Evolutionary conservation across 164 flowering plant genomes (phyloP), one percentile per base, ranked within the genome.

Genomic region (Liquidambar formosana): DNA sequence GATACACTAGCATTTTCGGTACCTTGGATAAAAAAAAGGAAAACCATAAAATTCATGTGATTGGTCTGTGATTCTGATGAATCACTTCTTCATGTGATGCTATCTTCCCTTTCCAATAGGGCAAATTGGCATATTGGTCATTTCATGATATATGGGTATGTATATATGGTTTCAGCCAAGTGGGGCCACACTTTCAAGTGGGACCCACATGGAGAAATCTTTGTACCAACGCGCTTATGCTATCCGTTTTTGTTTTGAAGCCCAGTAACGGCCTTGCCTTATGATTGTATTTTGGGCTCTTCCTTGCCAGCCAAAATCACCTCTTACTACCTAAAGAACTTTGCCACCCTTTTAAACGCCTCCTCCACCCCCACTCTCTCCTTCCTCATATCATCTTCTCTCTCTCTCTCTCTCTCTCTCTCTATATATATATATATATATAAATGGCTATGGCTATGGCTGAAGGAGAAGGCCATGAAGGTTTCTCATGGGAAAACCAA

Each of bases 251-350:
- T 77, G 84, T 84, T 80, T 78, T 69, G 66, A 82, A 73, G 78
- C 79, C 22, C 68, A 73, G 84, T 85, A 84, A 85, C 84, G 86
- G 85, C 91, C 76, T 81, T 67, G 75, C 57, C 86, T 79, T 81
- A 84, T 87, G 89, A 83, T 87, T 87, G 84, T 84, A 77, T 87
- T 87, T 84, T 87, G 89, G 77, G 44, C 33, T 73, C 68, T 81
- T 83, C 74, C 64, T 60, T 52, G 63, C 77, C 79, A 73, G 53
- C 43, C 65, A 64, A 64, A 69, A 73, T 66, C 76, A 68, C 66
- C 63, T 54, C 67, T 52, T 22, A 60, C 67, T 44, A 70, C 52
- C 4, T 67, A 46, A 46, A 69, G n/a, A 25, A 41, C 47, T 68
- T 58, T 71, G 70, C 78, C 71, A n/a, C n/a, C n/a, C 63, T 73